Conservation (phyloP, 2,329 filamentous ascomycete species). For the Claviceps humidiphila region DNA sequence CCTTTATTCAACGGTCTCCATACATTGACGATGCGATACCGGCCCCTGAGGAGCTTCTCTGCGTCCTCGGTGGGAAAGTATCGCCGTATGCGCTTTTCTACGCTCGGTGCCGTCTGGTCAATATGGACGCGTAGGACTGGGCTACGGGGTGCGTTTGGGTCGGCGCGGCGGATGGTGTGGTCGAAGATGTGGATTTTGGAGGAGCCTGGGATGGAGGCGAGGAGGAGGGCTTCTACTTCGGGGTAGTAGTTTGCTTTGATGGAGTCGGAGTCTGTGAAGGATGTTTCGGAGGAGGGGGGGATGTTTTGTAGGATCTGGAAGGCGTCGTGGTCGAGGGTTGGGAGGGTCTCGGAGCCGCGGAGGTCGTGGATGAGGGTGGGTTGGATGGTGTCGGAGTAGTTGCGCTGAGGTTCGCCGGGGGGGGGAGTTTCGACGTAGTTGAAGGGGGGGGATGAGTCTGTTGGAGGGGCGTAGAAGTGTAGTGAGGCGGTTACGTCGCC, state of each 20-base stretch:
- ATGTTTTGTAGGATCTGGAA: constrained; percentile 22
- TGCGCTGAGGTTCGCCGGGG: constrained; percentile 47
- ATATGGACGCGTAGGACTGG: constrained; percentile 37
- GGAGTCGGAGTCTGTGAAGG: constrained; percentile 39
- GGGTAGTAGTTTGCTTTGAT: constrained; percentile 57
- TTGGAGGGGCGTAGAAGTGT: constrained; percentile 52
- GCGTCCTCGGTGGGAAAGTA: constrained; percentile 29
- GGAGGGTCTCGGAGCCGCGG: constrained; percentile 46
- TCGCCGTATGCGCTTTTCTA: constrained; percentile 25
- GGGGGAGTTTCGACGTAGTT: constrained; percentile 55
- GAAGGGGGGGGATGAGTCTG: constrained; percentile 43
- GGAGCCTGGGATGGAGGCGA: constrained; percentile 24
- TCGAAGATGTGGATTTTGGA: constrained; percentile 46
- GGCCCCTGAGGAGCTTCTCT: constrained; percentile 27
- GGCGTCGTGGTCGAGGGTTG: constrained; percentile 22
- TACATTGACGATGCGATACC: constrained; percentile 40
- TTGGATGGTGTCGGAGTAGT: constrained; percentile 41
- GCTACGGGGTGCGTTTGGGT: constrained; percentile 32
- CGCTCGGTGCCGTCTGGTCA: constrained; percentile 39
- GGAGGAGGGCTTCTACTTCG: constrained; percentile 48
- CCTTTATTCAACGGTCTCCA: constrained; percentile 35
- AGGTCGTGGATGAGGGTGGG: constrained; percentile 55
- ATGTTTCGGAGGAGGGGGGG: constrained; percentile 18
- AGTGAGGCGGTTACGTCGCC: constrained; percentile 51
- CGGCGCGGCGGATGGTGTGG: constrained; percentile 40